Percentiles rank a stretch among this genome's conserved stretches.
phyloP scores from a whole-genome alignment of 495 filamentous ascomycete species.

The Penicillium bovifimosum region DNA sequence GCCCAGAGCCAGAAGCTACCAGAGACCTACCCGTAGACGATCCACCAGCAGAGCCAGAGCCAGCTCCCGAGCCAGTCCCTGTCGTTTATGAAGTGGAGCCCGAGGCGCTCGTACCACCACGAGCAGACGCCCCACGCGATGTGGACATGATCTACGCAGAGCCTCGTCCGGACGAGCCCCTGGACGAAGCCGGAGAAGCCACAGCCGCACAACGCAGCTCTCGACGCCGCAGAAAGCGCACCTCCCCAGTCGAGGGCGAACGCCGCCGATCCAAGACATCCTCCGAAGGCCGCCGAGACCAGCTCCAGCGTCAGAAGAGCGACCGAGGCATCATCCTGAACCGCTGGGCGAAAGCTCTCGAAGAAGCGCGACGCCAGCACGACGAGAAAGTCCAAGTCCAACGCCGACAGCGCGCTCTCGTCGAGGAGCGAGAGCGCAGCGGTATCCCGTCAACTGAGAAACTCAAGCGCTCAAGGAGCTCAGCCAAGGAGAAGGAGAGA shows the following conservation, averaged over 20 bases:
- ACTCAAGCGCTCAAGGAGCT: slow-evolving; percentile 12
- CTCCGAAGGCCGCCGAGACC: slow-evolving; percentile 31
- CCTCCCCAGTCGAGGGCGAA: slow-evolving; percentile 23
- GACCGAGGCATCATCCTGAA: slow-evolving; percentile 33
- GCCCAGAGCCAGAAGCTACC: slow-evolving; percentile 1
- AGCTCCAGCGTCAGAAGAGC: slow-evolving; percentile 32
- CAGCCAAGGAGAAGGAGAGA: slow-evolving; percentile 13
- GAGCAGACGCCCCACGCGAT: slow-evolving; percentile 3
- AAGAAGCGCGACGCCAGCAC: slow-evolving; percentile 35
- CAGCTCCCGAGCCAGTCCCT: slow-evolving; percentile 1
- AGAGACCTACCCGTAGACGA: slow-evolving; percentile 16
- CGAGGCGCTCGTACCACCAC: slow-evolving; percentile 6
- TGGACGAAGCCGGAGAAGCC: slow-evolving; percentile 12
- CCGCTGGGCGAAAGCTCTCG: slow-evolving; percentile 38
- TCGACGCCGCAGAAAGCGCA: slow-evolving; percentile 30
- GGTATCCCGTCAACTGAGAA: slow-evolving; percentile 14
- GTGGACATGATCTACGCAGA: slow-evolving; percentile 2
- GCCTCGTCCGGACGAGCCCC: slow-evolving; percentile 4
- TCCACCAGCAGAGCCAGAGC: slow-evolving; percentile 7
- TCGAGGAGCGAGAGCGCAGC: slow-evolving; percentile 20
- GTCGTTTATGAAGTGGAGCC: slow-evolving; percentile 9
- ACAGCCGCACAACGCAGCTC: slow-evolving; percentile 12
- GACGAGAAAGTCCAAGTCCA: slow-evolving; percentile 28
- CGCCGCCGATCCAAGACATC: slow-evolving; percentile 35
- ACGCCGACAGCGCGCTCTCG: slow-evolving; percentile 15